Conservation (phyloP, 306 rosid species). For the Cucumis melo region DNA sequence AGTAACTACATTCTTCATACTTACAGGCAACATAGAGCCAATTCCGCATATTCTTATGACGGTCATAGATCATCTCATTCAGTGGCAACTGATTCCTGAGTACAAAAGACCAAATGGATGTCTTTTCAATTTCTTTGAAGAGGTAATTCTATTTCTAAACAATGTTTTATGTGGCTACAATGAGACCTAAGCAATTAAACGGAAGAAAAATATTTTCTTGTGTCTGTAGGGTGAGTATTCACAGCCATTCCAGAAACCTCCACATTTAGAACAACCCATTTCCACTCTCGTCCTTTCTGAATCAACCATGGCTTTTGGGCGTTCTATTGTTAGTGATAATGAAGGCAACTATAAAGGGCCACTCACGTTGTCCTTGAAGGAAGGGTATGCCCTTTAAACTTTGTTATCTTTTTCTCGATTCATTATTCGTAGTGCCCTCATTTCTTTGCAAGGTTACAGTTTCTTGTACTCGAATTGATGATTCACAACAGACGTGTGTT, state of each 20-base stretch:
- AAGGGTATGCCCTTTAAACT: constrained; percentile 50
- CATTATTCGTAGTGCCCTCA: neutral
- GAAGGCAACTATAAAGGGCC: constrained; percentile 98
- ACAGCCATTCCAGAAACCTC: constrained; percentile 97
- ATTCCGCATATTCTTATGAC: constrained; percentile 64
- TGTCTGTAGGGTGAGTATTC: constrained; percentile 64
- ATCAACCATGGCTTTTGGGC: constrained; percentile 91
- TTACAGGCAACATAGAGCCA: constrained; percentile 69
- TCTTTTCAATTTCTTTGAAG: constrained; percentile 80
- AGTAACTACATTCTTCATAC: neutral
- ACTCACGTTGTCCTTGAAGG: constrained; percentile 67
- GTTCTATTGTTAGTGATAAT: constrained; percentile 63
- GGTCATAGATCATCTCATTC: constrained; percentile 83
- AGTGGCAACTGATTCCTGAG: constrained; percentile 90
- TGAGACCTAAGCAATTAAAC: no score
- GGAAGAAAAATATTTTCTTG: no score
- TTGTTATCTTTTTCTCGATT: neutral
- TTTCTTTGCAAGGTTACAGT: neutral
- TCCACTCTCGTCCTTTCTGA: constrained; percentile 79
- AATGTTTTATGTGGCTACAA: neutral
- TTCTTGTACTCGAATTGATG: neutral
- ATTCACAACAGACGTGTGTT: neutral
- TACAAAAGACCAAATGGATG: constrained; percentile 96
- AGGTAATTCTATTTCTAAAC: constrained; percentile 36
- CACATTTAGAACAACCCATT: constrained; percentile 95